phyloP scores from a whole-genome alignment of 306 rosid species.

The Prunus padus region DNA sequence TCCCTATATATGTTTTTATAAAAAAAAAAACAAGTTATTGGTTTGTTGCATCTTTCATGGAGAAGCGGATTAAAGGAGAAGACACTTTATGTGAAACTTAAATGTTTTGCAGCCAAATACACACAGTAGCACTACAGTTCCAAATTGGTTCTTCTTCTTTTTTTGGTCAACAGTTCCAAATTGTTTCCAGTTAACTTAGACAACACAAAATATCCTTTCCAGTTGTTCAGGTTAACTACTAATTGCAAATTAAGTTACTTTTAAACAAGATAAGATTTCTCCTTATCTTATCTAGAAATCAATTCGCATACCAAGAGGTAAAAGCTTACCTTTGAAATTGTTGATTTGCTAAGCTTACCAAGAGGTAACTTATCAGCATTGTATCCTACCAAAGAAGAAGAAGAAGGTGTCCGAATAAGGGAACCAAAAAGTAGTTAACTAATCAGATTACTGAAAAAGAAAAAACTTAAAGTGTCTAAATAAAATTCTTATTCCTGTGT shows the following conservation, averaged over 20 bases:
- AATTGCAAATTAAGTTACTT: no score
- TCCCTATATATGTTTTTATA: slow-evolving; percentile 60
- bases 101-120: background rate
- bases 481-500: slow-evolving; percentile 2
- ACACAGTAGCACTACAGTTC: background rate
- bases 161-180: background rate
- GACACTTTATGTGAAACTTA: slow-evolving; percentile 24
- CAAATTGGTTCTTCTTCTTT: background rate
- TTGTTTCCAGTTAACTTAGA: background rate
- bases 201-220: background rate
- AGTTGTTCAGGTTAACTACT: no score
- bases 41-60: slow-evolving; percentile 14
- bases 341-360: slow-evolving; percentile 92
- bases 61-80: slow-evolving; percentile 16
- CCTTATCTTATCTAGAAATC: no score
- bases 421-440: background rate
- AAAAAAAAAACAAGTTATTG: slow-evolving; percentile 10
- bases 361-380: slow-evolving; percentile 95
- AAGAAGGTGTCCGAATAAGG: slow-evolving; percentile 14
- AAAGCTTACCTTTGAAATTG: slow-evolving; percentile 71
- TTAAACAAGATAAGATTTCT: no score
- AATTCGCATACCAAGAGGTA: background rate
- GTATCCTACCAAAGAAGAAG: slow-evolving; percentile 59
- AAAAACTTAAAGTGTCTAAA: background rate
- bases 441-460: background rate